Conservation (phyloP, 2,329 filamentous ascomycete genomes). For the Penicillium sp. region DNA sequence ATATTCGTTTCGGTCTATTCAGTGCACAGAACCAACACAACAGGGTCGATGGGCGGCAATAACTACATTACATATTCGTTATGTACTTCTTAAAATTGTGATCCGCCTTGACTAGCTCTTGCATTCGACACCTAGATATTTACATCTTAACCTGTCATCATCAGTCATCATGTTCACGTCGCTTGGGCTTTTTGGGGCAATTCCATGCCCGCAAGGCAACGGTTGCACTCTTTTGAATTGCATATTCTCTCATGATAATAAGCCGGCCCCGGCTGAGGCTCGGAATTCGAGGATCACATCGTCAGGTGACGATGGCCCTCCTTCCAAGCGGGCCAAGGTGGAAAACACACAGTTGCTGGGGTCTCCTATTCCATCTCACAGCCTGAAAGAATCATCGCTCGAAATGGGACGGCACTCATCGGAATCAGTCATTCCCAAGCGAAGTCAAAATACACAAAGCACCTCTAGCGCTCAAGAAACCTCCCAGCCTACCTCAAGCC, state of each 20-base stretch:
- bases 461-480: conserved; percentile 22
- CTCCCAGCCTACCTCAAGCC: conserved; percentile 32
- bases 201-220: conserved; percentile 54
- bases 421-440: not conserved
- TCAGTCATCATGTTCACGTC: conserved; percentile 52
- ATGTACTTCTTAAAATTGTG: not conserved
- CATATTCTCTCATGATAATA: conserved; percentile 55
- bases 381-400: conserved; percentile 1
- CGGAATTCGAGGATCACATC: conserved; percentile 16
- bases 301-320: conserved; percentile 18
- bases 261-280: conserved; percentile 5
- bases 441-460: conserved; percentile 13
- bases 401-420: not conserved
- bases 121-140: not conserved
- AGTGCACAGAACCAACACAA: not conserved
- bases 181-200: conserved; percentile 55
- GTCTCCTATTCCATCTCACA: not conserved
- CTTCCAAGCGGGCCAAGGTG: conserved; percentile 34
- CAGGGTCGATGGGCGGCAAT: not conserved
- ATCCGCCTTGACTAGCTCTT: not conserved
- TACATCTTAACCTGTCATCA: not conserved
- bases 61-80: not conserved
- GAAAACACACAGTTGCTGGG: conserved; percentile 6
- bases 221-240: conserved; percentile 56
- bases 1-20: not conserved